Base-by-base conservation (phyloP, 2,329 filamentous ascomycete species). In the Elsinoe arachidis region DNA sequence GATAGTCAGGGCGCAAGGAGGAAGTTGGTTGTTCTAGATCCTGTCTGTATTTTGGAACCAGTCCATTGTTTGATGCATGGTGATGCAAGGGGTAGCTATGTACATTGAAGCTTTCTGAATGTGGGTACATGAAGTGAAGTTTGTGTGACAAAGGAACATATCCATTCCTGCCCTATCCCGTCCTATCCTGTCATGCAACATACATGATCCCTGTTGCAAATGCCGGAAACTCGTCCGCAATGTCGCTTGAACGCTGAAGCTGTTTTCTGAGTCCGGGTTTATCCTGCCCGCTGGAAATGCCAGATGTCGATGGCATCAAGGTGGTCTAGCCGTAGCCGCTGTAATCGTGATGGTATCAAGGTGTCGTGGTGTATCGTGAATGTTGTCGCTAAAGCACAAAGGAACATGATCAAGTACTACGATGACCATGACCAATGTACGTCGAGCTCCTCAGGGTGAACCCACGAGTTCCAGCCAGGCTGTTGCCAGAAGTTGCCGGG, bases 401-500 rank as follows among this genome's bases (percentile, higher is more conserved):
- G 46, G 11, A 51, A 14, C 11, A 35, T 14, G 21, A 34, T 37
- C 46, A 35, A 11, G 34, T 37, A 14, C 54, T 56, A 56, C 21
- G 54, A 56, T 14, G 54, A 43, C 39, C 43, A 56, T 46, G 30
- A 30, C 54, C 54, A 56, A 17, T 46, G 43, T 11, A 56, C 39
- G 17, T 56, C 54, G 2, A 56, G 43, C 26, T 26, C 19, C 43
- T 56, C 54, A 10, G 54, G 54, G 33, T 56, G 54, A 17, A 56
- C 54, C 54, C 54, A 56, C 34, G 54, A 56, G 14, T 56, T 56
- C 54, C 54, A 56, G 39, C 54, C 54, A 19, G 54, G 54, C 41
- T 56, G 54, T 21, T 56, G 54, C 54, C 54, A 56, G 41, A 56
- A 56, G 33, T 56, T 56, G 43, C 37, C 47, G n/a, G 54, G 54